These are phyloP conservation scores for Cyclocybe cylindracea DNA, from an alignment of 768 basidiomycete genomes.

Conservation along the genomic window DNA sequence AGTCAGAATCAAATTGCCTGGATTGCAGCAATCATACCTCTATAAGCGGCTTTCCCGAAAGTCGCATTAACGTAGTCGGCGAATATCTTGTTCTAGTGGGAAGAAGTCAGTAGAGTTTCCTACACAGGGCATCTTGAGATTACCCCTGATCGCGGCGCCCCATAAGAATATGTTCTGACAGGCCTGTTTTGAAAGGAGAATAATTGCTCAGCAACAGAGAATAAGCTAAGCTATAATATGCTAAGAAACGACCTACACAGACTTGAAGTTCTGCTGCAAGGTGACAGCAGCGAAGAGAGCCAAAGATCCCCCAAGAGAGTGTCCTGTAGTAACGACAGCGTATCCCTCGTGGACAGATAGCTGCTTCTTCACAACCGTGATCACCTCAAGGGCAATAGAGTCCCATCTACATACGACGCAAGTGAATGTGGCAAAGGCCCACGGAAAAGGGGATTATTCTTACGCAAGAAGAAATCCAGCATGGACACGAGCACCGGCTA, in stretches of 20 bases:
- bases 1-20: neutral
- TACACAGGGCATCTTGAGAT: neutral
- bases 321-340: conserved; percentile 47
- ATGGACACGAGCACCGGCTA: conserved; percentile 46
- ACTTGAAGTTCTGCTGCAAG: conserved; percentile 39
- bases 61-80: conserved; percentile 43
- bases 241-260: conserved; percentile 1
- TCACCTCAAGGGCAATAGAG: conserved; percentile 42
- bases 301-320: conserved; percentile 56
- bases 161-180: conserved; percentile 49
- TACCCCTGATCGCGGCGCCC: conserved; percentile 50
- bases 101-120: neutral
- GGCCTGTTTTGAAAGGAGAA: conserved; percentile 17
- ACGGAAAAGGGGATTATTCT: conserved; percentile 11
- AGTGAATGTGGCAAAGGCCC: neutral
- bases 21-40: conserved; percentile 33
- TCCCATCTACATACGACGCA: conserved; percentile 43
- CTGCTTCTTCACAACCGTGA: conserved; percentile 35
- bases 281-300: conserved; percentile 49
- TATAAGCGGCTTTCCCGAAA: conserved; percentile 40
- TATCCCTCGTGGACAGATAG: conserved; percentile 35
- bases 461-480: conserved; percentile 52
- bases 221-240: neutral
- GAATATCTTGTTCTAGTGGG: conserved; percentile 43
- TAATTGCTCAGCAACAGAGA: neutral